A percentile compares a stretch with the other conserved stretches of the same genome.
phyloP scores from a whole-genome alignment of 1,139 yeast genomes.

The Taiozyma onychis region DNA sequence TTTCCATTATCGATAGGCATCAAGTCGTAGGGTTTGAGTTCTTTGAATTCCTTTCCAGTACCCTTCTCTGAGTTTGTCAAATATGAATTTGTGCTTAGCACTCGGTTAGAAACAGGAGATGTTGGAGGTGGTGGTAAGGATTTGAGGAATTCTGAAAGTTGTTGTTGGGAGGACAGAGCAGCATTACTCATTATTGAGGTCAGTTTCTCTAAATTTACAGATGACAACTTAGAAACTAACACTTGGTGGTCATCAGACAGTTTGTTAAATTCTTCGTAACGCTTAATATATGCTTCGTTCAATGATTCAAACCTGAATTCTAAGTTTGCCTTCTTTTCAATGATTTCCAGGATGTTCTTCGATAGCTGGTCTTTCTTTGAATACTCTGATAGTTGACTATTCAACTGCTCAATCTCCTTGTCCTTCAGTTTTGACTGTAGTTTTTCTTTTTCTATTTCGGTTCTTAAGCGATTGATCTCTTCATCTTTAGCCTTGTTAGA shows the following conservation, averaged over 20 bases:
- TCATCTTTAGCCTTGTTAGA: background rate
- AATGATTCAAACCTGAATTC: constrained; percentile 21
- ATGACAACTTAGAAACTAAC: constrained; percentile 23
- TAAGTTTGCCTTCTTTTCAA: constrained; percentile 18
- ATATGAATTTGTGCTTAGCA: constrained; percentile 24
- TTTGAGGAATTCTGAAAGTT: background rate
- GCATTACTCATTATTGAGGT: constrained; percentile 28
- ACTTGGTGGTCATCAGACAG: constrained; percentile 25
- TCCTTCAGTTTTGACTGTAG: constrained; percentile 13
- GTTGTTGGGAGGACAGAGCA: constrained; percentile 20
- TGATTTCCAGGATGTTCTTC: constrained; percentile 15
- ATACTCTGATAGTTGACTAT: constrained; percentile 13
- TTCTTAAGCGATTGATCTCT: background rate
- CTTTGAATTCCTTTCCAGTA: constrained; percentile 7
- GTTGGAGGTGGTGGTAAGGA: constrained; percentile 3
- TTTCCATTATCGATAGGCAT: constrained; percentile 3
- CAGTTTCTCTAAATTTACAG: constrained; percentile 26
- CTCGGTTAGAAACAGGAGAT: constrained; percentile 18
- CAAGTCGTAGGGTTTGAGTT: constrained; percentile 6
- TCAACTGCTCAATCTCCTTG: constrained; percentile 16
- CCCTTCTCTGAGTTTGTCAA: constrained; percentile 39
- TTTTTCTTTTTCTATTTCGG: constrained; percentile 8
- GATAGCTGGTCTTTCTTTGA: constrained; percentile 10
- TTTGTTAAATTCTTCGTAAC: constrained; percentile 24
- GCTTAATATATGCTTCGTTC: constrained; percentile 20